Percentiles rank a stretch among this genome's conserved stretches.
phyloP scores from a whole-genome alignment of 2,329 filamentous ascomycete genomes.

The Colletotrichum melonis region DNA sequence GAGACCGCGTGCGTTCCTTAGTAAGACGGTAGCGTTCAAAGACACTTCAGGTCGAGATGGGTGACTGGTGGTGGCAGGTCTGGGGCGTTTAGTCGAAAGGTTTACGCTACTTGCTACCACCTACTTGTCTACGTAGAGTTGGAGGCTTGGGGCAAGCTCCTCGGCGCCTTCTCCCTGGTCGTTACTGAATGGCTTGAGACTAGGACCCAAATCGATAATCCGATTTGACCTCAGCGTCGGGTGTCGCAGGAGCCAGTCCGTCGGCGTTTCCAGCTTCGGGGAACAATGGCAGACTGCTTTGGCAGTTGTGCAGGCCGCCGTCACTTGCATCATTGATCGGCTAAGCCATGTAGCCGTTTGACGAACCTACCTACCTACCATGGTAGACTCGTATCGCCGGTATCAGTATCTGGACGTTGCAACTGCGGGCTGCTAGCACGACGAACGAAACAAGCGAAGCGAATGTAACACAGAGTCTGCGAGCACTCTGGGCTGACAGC shows the following conservation, averaged over 20 bases:
- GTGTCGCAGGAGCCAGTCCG: constrained; percentile 24
- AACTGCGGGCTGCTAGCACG: background rate
- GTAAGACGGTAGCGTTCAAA: constrained; percentile 10
- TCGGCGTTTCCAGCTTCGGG: constrained; percentile 11
- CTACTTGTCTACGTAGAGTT: background rate
- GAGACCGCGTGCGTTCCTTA: background rate
- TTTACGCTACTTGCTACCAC: constrained; percentile 3
- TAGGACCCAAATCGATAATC: background rate
- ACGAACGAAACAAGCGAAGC: background rate
- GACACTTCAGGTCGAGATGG: background rate
- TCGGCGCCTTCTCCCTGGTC: constrained; percentile 28
- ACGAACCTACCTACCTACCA: background rate
- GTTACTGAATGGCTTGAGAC: constrained; percentile 30
- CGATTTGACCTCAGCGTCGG: constrained; percentile 8
- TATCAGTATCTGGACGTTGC: background rate
- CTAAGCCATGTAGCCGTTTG: constrained; percentile 17
- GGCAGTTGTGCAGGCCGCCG: constrained; percentile 18
- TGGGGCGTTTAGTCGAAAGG: constrained; percentile 20
- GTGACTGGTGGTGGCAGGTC: constrained; percentile 4
- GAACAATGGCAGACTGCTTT: constrained; percentile 25
- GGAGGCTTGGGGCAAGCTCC: background rate
- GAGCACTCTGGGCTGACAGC: background rate
- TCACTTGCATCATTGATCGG: constrained; percentile 29
- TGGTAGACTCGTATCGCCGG: background rate
- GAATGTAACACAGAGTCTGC: background rate